phyloP scores from a whole-genome alignment of 345 rosid genomes.

The Corchorus olitorius region DNA sequence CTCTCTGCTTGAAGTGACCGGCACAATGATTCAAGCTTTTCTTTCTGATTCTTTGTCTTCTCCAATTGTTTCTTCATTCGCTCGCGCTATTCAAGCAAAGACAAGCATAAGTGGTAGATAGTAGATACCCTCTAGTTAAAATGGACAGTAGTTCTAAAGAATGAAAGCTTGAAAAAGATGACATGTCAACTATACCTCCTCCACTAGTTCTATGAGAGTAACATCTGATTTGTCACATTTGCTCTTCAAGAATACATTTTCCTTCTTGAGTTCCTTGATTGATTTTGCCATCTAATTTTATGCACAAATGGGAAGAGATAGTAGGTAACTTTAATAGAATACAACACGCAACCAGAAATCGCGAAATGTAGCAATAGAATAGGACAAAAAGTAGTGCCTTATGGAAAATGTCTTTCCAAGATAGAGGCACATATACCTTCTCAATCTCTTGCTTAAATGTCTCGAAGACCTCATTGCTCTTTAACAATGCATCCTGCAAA shows the following conservation, averaged over 20 bases:
- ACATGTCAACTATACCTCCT: conserved; percentile 57
- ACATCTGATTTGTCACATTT: conserved; percentile 81
- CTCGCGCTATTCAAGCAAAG: conserved; percentile 58
- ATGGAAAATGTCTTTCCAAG: background rate
- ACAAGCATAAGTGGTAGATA: conserved; percentile 1
- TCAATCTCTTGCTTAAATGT: conserved; percentile 95
- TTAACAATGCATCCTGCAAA: conserved; percentile 85
- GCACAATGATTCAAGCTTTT: conserved; percentile 84
- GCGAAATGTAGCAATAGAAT: background rate
- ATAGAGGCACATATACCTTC: conserved; percentile 47
- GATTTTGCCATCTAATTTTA: conserved; percentile 78
- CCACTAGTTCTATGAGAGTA: conserved; percentile 78
- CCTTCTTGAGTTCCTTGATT: conserved; percentile 84
- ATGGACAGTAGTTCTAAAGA: background rate
- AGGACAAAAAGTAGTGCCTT: background rate
- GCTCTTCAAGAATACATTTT: conserved; percentile 81
- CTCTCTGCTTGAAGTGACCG: conserved; percentile 94
- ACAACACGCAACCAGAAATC: background rate
- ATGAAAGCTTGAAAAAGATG: conserved; percentile 7
- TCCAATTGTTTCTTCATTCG: conserved; percentile 71
- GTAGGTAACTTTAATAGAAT: conserved; percentile 1
- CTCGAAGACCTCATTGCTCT: conserved; percentile 95
- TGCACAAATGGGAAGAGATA: background rate
- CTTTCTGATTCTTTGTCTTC: conserved; percentile 92
- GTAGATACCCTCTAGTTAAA: background rate